phyloP scores from a whole-genome alignment of 129 eudicot genomes.

The Centaurea solstitialis region DNA sequence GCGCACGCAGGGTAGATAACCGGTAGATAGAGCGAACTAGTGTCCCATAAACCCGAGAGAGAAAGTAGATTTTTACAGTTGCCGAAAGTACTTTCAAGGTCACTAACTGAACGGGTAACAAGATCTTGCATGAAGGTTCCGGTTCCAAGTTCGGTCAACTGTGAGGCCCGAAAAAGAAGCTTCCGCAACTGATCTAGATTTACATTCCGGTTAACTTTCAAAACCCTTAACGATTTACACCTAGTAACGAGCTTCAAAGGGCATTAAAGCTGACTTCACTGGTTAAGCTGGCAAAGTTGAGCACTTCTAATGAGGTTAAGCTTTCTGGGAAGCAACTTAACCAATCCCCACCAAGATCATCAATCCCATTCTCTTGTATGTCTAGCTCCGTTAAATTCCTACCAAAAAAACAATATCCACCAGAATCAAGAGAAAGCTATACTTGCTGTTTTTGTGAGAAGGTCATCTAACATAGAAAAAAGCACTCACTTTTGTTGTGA shows the following conservation, averaged over 20 bases:
- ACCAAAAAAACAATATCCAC: neutral
- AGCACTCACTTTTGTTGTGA: neutral
- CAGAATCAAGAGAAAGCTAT: neutral
- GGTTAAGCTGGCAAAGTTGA: conserved; percentile 56
- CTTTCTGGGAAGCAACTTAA: conserved; percentile 69
- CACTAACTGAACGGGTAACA: conserved; percentile 29
- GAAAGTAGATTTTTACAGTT: conserved; percentile 44
- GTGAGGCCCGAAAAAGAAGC: conserved; percentile 58
- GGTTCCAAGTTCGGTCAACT: conserved; percentile 58
- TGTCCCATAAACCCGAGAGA: conserved; percentile 75
- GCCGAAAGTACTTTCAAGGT: conserved; percentile 37
- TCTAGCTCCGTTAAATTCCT: conserved; percentile 68
- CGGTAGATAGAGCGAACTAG: conserved; percentile 41
- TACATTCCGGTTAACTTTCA: conserved; percentile 54
- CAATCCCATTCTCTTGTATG: conserved; percentile 60
- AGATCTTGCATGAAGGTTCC: conserved; percentile 58
- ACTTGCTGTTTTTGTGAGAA: neutral
- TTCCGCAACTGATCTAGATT: conserved; percentile 47
- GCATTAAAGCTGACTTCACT: conserved; percentile 60
- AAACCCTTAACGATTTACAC: conserved; percentile 53
- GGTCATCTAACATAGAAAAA: neutral
- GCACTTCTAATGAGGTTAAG: conserved; percentile 51
- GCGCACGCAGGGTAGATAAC: conserved; percentile 53
- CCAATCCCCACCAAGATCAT: conserved; percentile 65
- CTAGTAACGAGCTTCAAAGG: conserved; percentile 61